Evolutionary conservation across 1,284 basidiomycete genomes (phyloP), one percentile per base, ranked within the genome.

Genomic region (Rhodotorula sp.): DNA sequence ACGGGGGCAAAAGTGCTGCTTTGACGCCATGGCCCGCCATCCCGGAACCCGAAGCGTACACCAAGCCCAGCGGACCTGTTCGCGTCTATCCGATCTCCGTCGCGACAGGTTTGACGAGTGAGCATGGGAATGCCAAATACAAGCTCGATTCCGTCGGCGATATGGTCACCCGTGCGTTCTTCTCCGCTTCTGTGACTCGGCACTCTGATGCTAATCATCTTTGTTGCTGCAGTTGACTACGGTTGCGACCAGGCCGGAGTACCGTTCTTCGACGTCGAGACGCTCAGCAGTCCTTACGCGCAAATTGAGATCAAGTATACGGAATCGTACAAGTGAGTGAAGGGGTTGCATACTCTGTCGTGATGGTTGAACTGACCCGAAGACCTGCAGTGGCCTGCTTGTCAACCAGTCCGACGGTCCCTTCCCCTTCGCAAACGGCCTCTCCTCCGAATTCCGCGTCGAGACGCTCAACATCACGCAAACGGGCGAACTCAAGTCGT

Each of bases 291-390:
- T 43, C 19, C 52, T 1, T 57, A 49, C 54, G 61, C 55, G 5
- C 61, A 68, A 34, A 38, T 68, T 48, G 67, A 63, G 31, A 48
- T 68, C 47, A 68, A 63, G 38, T 68, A 68, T 38, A 52, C 55
- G 1, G 67, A 68, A 31, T 8, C 43, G 6, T 68, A 34, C 60
- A 54, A 58, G 64, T 65, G 18, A 49, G 62, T 57, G 16, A 10
- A 43, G n/a, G 34, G 0, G 38, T 38, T 45, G 34, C 34, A 34
- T 31, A 14, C 21, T n/a, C 12, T 8, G 1, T 31, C 23, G 16
- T 47, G 14, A 26, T 52, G 14, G 14, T 7, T 14, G 8, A 31
- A 14, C n/a, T n/a, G 43, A 55, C 52, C 12, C 45, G 14, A 56
- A 4, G 12, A 5, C 21, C n/a, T 23, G 5, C 56, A 66, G 57